Evolutionary conservation across 2,329 filamentous ascomycete species (phyloP), one percentile per base, ranked within the genome.

Genomic region (Clonostachys chloroleuca): DNA sequence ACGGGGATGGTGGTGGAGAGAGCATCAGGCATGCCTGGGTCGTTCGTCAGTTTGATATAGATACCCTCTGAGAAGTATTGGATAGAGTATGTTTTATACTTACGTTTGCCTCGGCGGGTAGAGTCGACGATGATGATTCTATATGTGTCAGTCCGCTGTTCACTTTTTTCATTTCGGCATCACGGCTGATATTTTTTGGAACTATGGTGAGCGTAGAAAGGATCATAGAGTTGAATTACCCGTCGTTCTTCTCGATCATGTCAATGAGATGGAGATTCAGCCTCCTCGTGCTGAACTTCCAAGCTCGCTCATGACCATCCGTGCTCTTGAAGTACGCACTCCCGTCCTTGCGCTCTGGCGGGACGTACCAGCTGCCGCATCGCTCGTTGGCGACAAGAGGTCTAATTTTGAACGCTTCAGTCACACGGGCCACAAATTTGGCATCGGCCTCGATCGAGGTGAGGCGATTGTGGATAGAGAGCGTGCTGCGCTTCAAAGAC

Each of bases 261-360:
- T 83, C 76, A 44, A 96, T 64, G 14, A 97, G 62, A 53, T 95
- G 88, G 57, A 96, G 62, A 62, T 99, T 99, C 59, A 97, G 68
- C 53, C 94, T 77, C 52, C 94, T 74, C 18, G 86, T 79, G 66
- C 89, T 96, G 61, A 97, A 96, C 51, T 84, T 81, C 94, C 94
- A 99, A 59, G 95, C 84, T 9, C 89, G 85, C 45, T 84, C 83
- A 64, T 99, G 94, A 1, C 94, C 94, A 68, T 99, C 94, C 3
- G 94, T 99, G 67, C 89, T 95, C 75, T 99, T 99, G 70, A 97
- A 99, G 68, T 97, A 99, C 34, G 87, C 89, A 54, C 87, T 91
- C 34, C 81, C 87, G 2, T 62, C 68, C 66, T 92, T 94, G 24
- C 59, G 59, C 8, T 65, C 65, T 0, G 85, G 85, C 34, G 74